A percentile compares a stretch with the other conserved stretches of the same genome.
Conservation (phyloP, 164 flowering plant genomes). For the Platanus orientalis region DNA sequence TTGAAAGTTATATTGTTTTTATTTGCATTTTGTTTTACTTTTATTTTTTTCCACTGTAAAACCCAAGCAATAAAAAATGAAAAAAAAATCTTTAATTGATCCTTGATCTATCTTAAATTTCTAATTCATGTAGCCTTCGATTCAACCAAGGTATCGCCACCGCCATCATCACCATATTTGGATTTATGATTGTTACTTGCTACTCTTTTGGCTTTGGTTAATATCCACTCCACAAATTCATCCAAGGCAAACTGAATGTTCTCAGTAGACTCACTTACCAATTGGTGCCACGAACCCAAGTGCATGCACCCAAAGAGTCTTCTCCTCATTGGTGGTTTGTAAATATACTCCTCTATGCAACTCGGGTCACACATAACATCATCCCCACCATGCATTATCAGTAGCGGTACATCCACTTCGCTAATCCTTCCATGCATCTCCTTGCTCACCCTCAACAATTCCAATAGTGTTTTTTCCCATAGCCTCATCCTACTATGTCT, state of each 20-base stretch:
- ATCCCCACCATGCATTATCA: constrained; percentile 54
- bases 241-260: constrained; percentile 56
- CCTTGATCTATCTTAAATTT: no score
- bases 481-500: constrained; percentile 35
- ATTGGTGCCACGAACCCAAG: constrained; percentile 70
- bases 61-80: no score
- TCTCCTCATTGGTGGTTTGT: constrained; percentile 50
- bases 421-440: constrained; percentile 50
- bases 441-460: constrained; percentile 48
- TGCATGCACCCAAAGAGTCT: constrained; percentile 55
- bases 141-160: no score
- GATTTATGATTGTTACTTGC: no score
- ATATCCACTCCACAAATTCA: constrained; percentile 57
- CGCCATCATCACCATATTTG: no score
- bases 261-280: constrained; percentile 59
- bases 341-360: constrained; percentile 52
- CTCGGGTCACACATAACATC: constrained; percentile 67
- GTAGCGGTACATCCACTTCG: constrained; percentile 46
- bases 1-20: no score
- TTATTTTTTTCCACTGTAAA: no score
- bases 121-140: no score
- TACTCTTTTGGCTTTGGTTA: constrained; percentile 24
- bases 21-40: no score
- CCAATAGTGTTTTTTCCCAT: constrained; percentile 58
- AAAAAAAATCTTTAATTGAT: no score